These are phyloP conservation scores for Cystofilobasidium macerans DNA, from an alignment of 768 basidiomycete genomes.

Conservation along the genomic window DNA sequence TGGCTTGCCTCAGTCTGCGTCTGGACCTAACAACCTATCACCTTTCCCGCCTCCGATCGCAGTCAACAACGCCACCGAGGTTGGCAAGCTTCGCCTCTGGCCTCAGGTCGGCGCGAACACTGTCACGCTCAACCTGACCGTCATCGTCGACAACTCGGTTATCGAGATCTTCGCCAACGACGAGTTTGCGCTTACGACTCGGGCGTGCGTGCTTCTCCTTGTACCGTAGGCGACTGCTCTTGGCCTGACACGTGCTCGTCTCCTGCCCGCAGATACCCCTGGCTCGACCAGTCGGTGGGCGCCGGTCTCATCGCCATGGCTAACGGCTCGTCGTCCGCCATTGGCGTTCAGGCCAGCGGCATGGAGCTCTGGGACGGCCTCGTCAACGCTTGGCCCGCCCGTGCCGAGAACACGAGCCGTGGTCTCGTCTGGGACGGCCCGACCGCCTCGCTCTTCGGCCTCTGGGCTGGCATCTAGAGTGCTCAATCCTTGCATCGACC, in stretches of 20 bases:
- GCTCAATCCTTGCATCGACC: too few species aligned
- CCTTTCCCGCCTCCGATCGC: neutral
- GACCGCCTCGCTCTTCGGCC: slow-evolving; percentile 12
- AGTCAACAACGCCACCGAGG: slow-evolving; percentile 27
- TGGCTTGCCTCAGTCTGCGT: neutral
- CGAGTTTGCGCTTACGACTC: slow-evolving; percentile 28
- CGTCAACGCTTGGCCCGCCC: slow-evolving; percentile 29
- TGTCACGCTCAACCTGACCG: slow-evolving; percentile 27
- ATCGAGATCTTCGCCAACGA: slow-evolving; percentile 32
- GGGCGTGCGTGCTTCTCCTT: too few species aligned
- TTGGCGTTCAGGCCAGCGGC: slow-evolving; percentile 15
- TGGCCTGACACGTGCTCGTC: neutral
- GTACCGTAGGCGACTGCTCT: too few species aligned
- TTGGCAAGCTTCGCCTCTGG: slow-evolving; percentile 30
- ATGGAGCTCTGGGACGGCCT: slow-evolving; percentile 31
- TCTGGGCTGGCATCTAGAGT: slow-evolving; percentile 12
- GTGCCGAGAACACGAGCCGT: slow-evolving; percentile 24
- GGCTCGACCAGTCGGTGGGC: slow-evolving; percentile 28
- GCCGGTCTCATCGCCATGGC: slow-evolving; percentile 26
- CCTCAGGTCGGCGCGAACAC: slow-evolving; percentile 10
- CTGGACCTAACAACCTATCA: too few species aligned
- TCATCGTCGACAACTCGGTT: slow-evolving; percentile 31
- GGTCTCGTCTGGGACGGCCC: slow-evolving; percentile 28
- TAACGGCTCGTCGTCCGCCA: slow-evolving; percentile 4
- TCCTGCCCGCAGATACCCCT: slow-evolving; percentile 25